Evolutionary conservation across 352 stramenopile species (phyloP), one percentile per base, ranked within the genome.

Genomic region (Phytopythium litorale): DNA sequence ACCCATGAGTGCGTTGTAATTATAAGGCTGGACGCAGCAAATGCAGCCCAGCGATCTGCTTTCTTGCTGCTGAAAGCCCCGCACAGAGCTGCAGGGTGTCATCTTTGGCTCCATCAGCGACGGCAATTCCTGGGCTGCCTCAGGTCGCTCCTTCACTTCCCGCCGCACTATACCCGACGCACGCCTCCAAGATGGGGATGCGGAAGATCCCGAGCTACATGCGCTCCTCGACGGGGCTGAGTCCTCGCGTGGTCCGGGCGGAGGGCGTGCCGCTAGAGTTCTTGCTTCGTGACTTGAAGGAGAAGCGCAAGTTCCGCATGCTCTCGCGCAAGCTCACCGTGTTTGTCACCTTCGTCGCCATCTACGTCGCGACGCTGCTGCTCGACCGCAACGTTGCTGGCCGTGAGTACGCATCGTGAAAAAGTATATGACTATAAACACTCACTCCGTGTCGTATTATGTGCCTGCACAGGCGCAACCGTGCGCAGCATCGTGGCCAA

Each of bases 341-440:
- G 7, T 91, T 91, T 52, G 79, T 91, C 35, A 81, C 78, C 0
- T 89, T 91, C 52, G 74, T 88, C 40, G 61, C n/a, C 38, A 71
- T 89, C 37, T 91, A 91, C 65, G 65, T 88, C 42, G 62, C 73
- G 0, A 78, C 81, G 28, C 63, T 90, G 7, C 62, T 90, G 23
- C 64, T 91, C 30, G 79, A 91, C 50, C 77, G 81, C 61, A 89
- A 91, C 64, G 88, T 91, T 46, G 84, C 79, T 25, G 73, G 78
- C 28, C 78, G 81, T 88, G 77, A 37, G 78, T 78, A 0, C 11
- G 6, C 7, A 30, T 38, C 2, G 16, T 9, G 6, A 1, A 19
- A 12, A 45, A 25, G n/a, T 30, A 11, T 8, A 19, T 40, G 35
- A 9, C 18, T 12, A 8, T 6, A 40, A 1, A 50, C 19, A 21